Conservation (phyloP, 2,329 filamentous ascomycete genomes). For the Madurella mycetomatis region DNA sequence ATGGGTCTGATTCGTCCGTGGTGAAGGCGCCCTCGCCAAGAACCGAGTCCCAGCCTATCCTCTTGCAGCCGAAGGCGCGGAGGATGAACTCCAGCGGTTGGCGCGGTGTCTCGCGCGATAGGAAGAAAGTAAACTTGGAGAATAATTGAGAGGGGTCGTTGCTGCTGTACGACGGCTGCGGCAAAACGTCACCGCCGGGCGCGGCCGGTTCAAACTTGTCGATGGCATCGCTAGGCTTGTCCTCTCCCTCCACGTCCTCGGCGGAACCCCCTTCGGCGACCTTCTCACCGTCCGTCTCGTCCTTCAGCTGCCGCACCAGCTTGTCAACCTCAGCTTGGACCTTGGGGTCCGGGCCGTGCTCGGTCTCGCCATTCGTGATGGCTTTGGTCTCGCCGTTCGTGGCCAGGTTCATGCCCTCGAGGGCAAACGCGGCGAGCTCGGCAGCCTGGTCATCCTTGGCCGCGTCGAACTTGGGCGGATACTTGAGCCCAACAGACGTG, state of each 20-base stretch:
- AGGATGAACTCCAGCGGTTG: slow-evolving; percentile 90
- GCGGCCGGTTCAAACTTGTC: slow-evolving; percentile 89
- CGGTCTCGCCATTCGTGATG: slow-evolving; percentile 44
- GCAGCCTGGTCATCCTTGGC: slow-evolving; percentile 83
- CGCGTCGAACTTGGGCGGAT: slow-evolving; percentile 89
- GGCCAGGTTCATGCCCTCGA: slow-evolving; percentile 68
- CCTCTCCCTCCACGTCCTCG: slow-evolving; percentile 41
- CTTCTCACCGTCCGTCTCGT: slow-evolving; percentile 39
- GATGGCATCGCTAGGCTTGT: slow-evolving; percentile 59
- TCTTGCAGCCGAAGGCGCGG: slow-evolving; percentile 90
- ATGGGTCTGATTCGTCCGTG: slow-evolving; percentile 76
- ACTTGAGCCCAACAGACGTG: slow-evolving; percentile 84
- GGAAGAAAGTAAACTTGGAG: slow-evolving; percentile 81
- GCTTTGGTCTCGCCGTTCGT: slow-evolving; percentile 52
- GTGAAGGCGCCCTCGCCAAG: slow-evolving; percentile 91
- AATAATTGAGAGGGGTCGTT: slow-evolving; percentile 73
- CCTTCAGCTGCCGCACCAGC: slow-evolving; percentile 63
- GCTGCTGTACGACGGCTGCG: slow-evolving; percentile 67
- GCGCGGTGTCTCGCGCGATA: slow-evolving; percentile 89
- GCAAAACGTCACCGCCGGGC: slow-evolving; percentile 78
- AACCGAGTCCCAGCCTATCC: slow-evolving; percentile 89
- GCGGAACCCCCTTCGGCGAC: slow-evolving; percentile 36
- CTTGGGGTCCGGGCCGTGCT: slow-evolving; percentile 56
- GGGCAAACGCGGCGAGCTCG: slow-evolving; percentile 83
- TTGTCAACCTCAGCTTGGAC: slow-evolving; percentile 65